A percentile compares a stretch with the other conserved stretches of the same genome.
Evolutionary conservation across 495 filamentous ascomycete species (phyloP).

Genomic region (Platismatia glauca): DNA sequence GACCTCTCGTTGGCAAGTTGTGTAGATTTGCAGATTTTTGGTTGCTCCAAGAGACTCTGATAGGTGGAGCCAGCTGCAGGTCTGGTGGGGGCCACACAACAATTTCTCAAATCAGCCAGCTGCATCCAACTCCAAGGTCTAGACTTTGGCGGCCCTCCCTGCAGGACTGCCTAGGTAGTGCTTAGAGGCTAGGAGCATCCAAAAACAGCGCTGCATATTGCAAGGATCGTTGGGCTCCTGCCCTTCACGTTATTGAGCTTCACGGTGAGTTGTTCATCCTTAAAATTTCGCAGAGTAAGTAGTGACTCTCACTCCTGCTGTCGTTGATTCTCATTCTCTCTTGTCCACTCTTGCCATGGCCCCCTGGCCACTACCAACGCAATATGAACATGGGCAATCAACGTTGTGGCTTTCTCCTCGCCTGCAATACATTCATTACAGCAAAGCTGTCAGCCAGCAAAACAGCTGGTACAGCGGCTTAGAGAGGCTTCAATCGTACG

Average conservation of each 20-base stretch:
- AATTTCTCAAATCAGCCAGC: background rate
- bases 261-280: no score
- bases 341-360: slow-evolving; percentile 5
- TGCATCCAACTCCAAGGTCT: no score
- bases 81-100: background rate
- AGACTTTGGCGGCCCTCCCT: no score
- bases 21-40: background rate
- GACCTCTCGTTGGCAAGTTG: background rate
- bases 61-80: background rate
- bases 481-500: background rate
- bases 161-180: no score
- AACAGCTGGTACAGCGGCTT: slow-evolving; percentile 2
- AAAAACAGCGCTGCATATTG: no score
- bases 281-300: no score
- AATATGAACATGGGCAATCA: background rate
- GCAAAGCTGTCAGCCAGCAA: background rate
- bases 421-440: slow-evolving; percentile 1
- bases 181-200: no score
- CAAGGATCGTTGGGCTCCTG: no score
- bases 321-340: no score
- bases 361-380: slow-evolving; percentile 6
- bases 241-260: no score
- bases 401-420: slow-evolving; percentile 7
- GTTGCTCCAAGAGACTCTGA: background rate
- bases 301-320: no score